Conservation (phyloP, 257 asterid species). For the Craterostigma plantagineum region DNA sequence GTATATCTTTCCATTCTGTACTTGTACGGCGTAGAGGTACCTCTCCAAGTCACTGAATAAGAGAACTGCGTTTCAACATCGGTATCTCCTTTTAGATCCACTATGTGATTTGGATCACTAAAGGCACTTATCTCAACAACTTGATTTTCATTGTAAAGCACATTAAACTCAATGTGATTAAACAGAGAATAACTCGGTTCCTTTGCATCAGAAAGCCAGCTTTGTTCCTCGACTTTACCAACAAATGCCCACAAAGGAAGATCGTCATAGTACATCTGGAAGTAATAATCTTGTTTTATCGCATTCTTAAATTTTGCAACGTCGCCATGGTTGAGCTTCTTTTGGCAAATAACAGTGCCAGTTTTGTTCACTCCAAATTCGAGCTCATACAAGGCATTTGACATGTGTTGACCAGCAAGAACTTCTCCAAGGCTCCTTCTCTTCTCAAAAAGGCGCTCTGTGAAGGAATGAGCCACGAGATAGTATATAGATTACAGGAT, state of each 20-base stretch:
- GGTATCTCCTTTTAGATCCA: constrained; percentile 48
- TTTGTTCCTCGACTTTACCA: constrained; percentile 66
- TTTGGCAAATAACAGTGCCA: constrained; percentile 38
- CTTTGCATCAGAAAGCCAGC: constrained; percentile 21
- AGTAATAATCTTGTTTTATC: constrained; percentile 46
- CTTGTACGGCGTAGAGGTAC: constrained; percentile 23
- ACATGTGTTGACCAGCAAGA: constrained; percentile 50
- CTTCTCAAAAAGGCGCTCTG: constrained; percentile 46
- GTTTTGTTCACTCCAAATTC: constrained; percentile 41
- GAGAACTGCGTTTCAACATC: constrained; percentile 40
- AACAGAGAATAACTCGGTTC: constrained; percentile 46
- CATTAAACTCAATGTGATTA: constrained; percentile 53
- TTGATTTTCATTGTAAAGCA: constrained; percentile 45
- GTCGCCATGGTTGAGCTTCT: constrained; percentile 27
- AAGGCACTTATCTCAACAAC: constrained; percentile 59
- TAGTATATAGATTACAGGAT: background rate
- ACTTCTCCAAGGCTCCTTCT: constrained; percentile 65
- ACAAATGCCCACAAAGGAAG: constrained; percentile 92
- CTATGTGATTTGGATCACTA: constrained; percentile 49
- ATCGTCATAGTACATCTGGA: constrained; percentile 73
- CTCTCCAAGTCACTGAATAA: constrained; percentile 51
- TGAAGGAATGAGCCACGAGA: constrained; percentile 6
- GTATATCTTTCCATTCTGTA: constrained; percentile 56
- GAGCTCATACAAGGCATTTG: constrained; percentile 40
- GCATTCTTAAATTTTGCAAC: constrained; percentile 49